Percentiles rank a stretch among this genome's conserved stretches.
Conservation (phyloP, 208 protist species). For the Trichomonas tenax region DNA sequence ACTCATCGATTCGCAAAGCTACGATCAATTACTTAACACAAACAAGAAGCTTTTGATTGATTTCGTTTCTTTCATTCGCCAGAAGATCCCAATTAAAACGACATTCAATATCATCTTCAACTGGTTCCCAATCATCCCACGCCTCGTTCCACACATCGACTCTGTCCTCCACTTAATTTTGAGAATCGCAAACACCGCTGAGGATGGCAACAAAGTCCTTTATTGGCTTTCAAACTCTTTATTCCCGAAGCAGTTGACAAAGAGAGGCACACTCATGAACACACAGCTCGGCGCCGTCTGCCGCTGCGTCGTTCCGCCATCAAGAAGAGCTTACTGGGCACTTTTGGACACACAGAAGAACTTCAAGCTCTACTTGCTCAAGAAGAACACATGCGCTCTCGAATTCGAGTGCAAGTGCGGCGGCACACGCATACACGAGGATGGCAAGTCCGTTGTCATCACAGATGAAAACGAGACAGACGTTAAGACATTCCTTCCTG, state of each 20-base stretch:
- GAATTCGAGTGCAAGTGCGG: background rate
- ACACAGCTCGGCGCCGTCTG: background rate
- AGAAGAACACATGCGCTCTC: background rate
- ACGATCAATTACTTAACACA: background rate
- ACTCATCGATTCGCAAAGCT: background rate
- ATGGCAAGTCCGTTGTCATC: background rate
- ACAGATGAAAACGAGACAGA: background rate
- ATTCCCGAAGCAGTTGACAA: background rate
- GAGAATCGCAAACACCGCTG: background rate
- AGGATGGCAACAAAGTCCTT: background rate
- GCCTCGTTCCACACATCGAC: background rate
- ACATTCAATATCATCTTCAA: background rate
- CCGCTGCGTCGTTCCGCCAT: background rate
- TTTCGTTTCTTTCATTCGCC: background rate
- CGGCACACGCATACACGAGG: background rate
- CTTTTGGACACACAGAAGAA: background rate
- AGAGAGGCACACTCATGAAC: background rate
- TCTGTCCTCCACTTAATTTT: background rate
- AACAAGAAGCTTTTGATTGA: background rate
- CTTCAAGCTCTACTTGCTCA: background rate
- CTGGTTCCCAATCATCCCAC: background rate
- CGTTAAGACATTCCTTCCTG: background rate
- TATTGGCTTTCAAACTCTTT: background rate
- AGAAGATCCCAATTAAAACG: background rate
- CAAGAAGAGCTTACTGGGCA: background rate